Base-by-base conservation (phyloP, 2,329 filamentous ascomycete genomes). In the Xylaria multiplex region DNA sequence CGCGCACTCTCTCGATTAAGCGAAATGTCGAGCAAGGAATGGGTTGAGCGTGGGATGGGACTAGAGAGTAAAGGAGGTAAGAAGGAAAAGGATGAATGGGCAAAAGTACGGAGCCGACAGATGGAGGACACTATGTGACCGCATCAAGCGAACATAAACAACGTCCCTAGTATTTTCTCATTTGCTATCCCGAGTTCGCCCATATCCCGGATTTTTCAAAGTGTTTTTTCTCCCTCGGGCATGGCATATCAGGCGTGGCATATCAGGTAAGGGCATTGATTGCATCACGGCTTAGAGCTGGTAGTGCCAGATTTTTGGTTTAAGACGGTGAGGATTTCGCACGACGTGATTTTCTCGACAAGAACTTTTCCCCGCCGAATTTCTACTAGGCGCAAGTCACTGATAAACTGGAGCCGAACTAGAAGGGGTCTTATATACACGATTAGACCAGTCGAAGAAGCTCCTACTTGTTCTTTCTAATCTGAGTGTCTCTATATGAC, bases 21-120 rank as follows among this genome's bases (percentile, higher is more conserved):
- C 61, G 93, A 98, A 80, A 99, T 99, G 96, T 93, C 93, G 22
- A 96, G 93, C 77, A 88, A 89, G 78, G 91, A 97, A 77, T 99
- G 96, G 96, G 92, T 98, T 2, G 95, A 98, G 80, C 81, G 93
- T 14, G 94, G 88, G 1, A 87, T 89, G 84, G 85, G 90, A 0
- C 75, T 92, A 62, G 89, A 92, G 79, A 82, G 79, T 67, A 80
- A 84, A 67, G 90, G 90, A 13, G 90, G 90, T 2, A 88, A 88
- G 81, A 77, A 83, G 68, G 89, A 92, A 74, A 84, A 82, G 71
- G 89, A 91, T 62, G 84, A 83, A 69, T 92, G 89, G 88, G 81
- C 83, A 66, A 90, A 87, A 81, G 85, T 87, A 32, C 84, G 89
- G 73, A 90, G 88, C 74, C 81, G 85, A 70, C 90, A 90, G 83